phyloP scores from a whole-genome alignment of 75 land plant genomes.

The Cunninghamia lanceolata region DNA sequence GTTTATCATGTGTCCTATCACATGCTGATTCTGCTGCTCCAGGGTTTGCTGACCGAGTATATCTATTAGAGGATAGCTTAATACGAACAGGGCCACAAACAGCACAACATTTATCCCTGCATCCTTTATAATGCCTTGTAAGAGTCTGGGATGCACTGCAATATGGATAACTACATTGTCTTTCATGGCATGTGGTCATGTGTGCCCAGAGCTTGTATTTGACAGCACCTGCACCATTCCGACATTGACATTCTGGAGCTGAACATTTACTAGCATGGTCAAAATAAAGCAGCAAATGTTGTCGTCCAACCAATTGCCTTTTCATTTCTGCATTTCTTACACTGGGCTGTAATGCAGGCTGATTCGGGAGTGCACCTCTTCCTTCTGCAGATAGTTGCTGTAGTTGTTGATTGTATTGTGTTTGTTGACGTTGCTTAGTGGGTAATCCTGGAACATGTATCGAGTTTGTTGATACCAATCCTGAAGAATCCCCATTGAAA shows the following conservation, averaged over 20 bases:
- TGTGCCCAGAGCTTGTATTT: constrained; percentile 64
- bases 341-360: neutral
- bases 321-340: neutral
- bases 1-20: constrained; percentile 30
- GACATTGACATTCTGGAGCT: constrained; percentile 61
- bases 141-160: constrained; percentile 49
- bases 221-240: constrained; percentile 32
- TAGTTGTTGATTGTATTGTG: neutral
- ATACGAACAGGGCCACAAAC: constrained; percentile 76
- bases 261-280: constrained; percentile 85
- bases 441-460: constrained; percentile 44
- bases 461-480: constrained; percentile 34
- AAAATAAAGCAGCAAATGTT: constrained; percentile 72
- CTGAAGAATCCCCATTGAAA: constrained; percentile 34
- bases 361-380: neutral
- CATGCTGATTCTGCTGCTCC: constrained; percentile 8
- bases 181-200: constrained; percentile 39
- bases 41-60: constrained; percentile 1
- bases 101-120: constrained; percentile 59
- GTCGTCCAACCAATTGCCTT: constrained; percentile 44
- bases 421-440: constrained; percentile 19
- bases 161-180: constrained; percentile 55
- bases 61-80: neutral
- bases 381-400: neutral
- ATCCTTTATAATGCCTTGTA: constrained; percentile 52